Conservation (phyloP, 495 filamentous ascomycete species). For the Hypoxylon subgilvum region DNA sequence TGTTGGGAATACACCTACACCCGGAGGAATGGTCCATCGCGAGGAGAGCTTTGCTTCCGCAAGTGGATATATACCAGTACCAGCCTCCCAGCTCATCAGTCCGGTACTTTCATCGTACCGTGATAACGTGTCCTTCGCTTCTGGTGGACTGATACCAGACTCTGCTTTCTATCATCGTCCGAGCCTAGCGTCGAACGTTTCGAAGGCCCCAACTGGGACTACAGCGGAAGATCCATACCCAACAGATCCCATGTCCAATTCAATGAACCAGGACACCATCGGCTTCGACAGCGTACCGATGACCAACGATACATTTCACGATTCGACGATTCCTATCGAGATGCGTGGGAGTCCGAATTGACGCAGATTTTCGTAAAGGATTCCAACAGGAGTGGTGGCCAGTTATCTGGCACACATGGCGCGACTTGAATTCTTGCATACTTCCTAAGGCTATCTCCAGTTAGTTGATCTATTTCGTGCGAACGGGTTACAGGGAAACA, state of each 20-base stretch:
- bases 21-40: conserved; percentile 5
- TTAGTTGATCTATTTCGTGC: too few relatives aligned
- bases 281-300: conserved; percentile 15
- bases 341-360: too few relatives aligned
- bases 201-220: neutral
- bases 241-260: neutral
- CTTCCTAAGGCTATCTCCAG: too few relatives aligned
- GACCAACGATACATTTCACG: conserved; percentile 1
- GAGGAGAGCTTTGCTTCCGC: conserved; percentile 25
- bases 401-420: too few relatives aligned
- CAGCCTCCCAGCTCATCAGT: conserved; percentile 14
- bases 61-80: conserved; percentile 4
- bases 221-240: conserved; percentile 11
- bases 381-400: too few relatives aligned
- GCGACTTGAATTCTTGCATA: too few relatives aligned
- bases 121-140: conserved; percentile 19
- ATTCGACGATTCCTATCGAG: neutral
- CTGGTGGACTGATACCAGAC: conserved; percentile 5
- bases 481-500: too few relatives aligned
- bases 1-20: conserved; percentile 20
- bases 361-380: too few relatives aligned
- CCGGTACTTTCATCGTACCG: conserved; percentile 12
- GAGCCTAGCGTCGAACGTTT: conserved; percentile 12
- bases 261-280: neutral
- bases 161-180: conserved; percentile 20